Percentiles rank a stretch among this genome's conserved stretches.
phyloP scores from a whole-genome alignment of 1,284 basidiomycete species.

The Cutaneotrichosporon daszewskae region DNA sequence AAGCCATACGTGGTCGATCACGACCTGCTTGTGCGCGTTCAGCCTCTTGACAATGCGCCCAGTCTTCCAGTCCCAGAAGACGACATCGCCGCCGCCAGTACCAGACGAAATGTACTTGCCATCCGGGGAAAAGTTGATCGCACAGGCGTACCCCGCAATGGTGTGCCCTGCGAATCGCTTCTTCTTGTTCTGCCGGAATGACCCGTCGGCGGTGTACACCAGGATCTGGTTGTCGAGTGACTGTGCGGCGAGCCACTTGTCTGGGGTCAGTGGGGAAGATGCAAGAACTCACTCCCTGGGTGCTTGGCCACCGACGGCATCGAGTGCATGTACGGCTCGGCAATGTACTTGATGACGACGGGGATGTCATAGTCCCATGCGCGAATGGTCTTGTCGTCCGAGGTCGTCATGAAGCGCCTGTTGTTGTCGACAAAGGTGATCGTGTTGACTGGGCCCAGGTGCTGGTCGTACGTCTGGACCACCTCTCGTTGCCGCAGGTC shows the following conservation, averaged over 20 bases:
- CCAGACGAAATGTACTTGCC: slow-evolving; percentile 94
- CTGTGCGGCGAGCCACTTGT: slow-evolving; percentile 94
- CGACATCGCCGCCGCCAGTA: slow-evolving; percentile 87
- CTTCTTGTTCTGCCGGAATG: slow-evolving; percentile 95
- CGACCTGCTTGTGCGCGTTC: slow-evolving; percentile 85
- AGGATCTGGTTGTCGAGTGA: slow-evolving; percentile 97
- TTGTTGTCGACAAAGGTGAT: slow-evolving; percentile 98
- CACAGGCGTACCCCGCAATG: slow-evolving; percentile 92
- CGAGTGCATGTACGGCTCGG: slow-evolving; percentile 98
- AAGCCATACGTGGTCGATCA: slow-evolving; percentile 95
- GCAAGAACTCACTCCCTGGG: slow-evolving; percentile 69
- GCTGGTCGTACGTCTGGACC: slow-evolving; percentile 97
- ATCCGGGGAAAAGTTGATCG: slow-evolving; percentile 94
- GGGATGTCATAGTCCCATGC: slow-evolving; percentile 99
- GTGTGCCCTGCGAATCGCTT: slow-evolving; percentile 97
- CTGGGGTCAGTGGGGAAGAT: slow-evolving; percentile 47
- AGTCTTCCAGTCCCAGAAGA: slow-evolving; percentile 99
- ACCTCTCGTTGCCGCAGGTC: slow-evolving; percentile 90
- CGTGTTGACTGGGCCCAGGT: slow-evolving; percentile 94
- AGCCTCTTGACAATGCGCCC: slow-evolving; percentile 85
- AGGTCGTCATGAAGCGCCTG: slow-evolving; percentile 92
- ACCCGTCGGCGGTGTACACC: slow-evolving; percentile 85
- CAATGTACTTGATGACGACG: slow-evolving; percentile 98
- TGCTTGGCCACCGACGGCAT: slow-evolving; percentile 96
- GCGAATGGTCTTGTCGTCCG: slow-evolving; percentile 98